Conservation (phyloP, 352 stramenopile species). For the Elongisporangium undulatum region DNA sequence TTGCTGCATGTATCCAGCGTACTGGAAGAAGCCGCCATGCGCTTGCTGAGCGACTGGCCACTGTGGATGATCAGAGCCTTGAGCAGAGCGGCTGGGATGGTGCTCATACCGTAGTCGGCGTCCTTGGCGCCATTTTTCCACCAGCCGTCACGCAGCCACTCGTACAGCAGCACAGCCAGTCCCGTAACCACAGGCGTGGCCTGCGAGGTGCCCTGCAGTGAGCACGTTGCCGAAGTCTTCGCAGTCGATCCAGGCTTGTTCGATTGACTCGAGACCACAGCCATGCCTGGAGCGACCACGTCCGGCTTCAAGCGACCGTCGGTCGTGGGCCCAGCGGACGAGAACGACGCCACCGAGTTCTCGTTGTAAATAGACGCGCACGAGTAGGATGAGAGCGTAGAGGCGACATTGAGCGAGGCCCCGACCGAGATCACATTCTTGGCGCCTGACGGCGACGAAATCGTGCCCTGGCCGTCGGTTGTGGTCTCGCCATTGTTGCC, state of each 20-base stretch:
- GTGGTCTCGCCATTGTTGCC: conserved; percentile 86
- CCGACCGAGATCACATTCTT: conserved; percentile 86
- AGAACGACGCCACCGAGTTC: conserved; percentile 79
- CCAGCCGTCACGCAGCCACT: conserved; percentile 79
- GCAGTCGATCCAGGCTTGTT: conserved; percentile 41
- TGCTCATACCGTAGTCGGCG: conserved; percentile 41
- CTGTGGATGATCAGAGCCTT: conserved; percentile 85
- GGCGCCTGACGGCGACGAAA: conserved; percentile 74
- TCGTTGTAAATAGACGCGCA: conserved; percentile 72
- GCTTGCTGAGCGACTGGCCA: conserved; percentile 41
- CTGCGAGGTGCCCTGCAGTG: conserved; percentile 74
- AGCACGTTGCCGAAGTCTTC: conserved; percentile 56
- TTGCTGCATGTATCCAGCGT: conserved; percentile 45
- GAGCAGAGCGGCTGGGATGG: conserved; percentile 60
- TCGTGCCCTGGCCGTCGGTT: conserved; percentile 43
- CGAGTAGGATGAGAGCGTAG: conserved; percentile 36
- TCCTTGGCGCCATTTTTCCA: conserved; percentile 67
- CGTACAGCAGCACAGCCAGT: conserved; percentile 64
- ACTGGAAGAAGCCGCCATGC: conserved; percentile 32
- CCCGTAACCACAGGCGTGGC: conserved; percentile 72
- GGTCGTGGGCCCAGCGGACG: conserved; percentile 68
- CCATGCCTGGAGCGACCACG: conserved; percentile 81
- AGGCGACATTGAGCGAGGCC: conserved; percentile 61
- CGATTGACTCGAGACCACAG: conserved; percentile 70
- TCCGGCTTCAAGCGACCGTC: conserved; percentile 88